A percentile compares a stretch with the other conserved stretches of the same genome.
Evolutionary conservation across 2,329 filamentous ascomycete species (phyloP).

Genomic region (Xylaria sp.): DNA sequence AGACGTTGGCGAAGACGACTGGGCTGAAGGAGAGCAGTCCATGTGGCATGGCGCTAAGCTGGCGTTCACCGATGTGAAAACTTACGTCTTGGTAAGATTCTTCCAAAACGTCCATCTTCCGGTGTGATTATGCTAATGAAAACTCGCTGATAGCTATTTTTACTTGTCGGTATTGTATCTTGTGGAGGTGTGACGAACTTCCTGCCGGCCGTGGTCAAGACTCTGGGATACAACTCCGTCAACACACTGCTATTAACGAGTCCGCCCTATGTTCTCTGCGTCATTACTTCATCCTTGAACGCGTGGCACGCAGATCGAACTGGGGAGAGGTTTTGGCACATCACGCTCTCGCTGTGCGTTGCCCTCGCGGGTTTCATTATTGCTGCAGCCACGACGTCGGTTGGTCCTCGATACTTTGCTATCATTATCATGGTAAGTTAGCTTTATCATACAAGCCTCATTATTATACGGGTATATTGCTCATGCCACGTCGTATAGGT

Average conservation of each 20-base stretch:
- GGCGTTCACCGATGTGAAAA: conserved; percentile 69
- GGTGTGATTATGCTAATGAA: conserved; percentile 14
- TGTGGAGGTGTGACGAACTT: conserved; percentile 73
- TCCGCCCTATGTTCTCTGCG: conserved; percentile 72
- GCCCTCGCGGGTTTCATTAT: conserved; percentile 74
- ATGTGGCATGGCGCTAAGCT: conserved; percentile 65
- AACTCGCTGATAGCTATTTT: conserved; percentile 55
- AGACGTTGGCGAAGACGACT: conserved; percentile 73
- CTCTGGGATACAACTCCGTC: conserved; percentile 71
- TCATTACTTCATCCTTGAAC: conserved; percentile 71
- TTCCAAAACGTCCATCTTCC: neutral
- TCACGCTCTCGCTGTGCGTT: conserved; percentile 70
- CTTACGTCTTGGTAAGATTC: conserved; percentile 64
- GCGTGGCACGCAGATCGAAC: conserved; percentile 78
- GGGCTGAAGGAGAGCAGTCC: conserved; percentile 67
- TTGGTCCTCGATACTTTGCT: conserved; percentile 72
- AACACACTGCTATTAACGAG: conserved; percentile 71
- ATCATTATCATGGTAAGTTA: conserved; percentile 82
- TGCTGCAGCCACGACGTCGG: conserved; percentile 69
- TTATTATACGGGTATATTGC: too few species aligned
- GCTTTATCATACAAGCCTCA: too few species aligned
- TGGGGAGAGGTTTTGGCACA: conserved; percentile 77
- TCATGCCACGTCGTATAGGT: conserved; percentile 51
- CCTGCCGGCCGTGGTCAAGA: conserved; percentile 76
- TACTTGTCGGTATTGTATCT: conserved; percentile 67